Conservation (phyloP, 1,284 basidiomycete genomes). For the Heimioporus punctisporus region DNA sequence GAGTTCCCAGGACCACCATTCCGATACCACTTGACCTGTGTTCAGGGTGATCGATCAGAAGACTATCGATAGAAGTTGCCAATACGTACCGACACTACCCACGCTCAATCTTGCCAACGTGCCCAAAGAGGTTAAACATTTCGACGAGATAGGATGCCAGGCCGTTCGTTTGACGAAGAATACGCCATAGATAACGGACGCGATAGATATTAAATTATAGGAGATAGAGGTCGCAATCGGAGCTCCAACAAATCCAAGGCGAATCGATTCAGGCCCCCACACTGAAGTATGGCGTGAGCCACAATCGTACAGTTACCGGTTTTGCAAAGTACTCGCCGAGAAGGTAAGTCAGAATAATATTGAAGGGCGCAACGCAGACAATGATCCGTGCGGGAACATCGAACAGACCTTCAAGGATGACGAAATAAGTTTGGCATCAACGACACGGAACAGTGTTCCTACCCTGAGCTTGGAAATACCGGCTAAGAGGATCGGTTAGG, state of each 20-base stretch:
- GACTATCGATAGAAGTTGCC: not conserved
- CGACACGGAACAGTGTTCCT: not conserved
- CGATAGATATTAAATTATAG: slow-evolving; percentile 81
- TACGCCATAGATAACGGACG: slow-evolving; percentile 74
- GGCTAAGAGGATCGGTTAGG: slow-evolving; percentile 39
- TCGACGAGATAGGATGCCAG: slow-evolving; percentile 79
- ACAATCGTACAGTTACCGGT: not conserved
- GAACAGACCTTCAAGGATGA: slow-evolving; percentile 65
- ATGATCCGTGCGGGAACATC: slow-evolving; percentile 87
- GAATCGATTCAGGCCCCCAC: slow-evolving; percentile 79
- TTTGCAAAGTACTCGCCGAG: slow-evolving; percentile 53
- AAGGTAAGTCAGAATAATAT: slow-evolving; percentile 82
- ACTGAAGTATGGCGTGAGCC: slow-evolving; percentile 45
- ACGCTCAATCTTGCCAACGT: slow-evolving; percentile 76
- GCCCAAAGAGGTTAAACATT: slow-evolving; percentile 73
- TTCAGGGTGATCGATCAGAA: not conserved
- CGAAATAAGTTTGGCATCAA: slow-evolving; percentile 2
- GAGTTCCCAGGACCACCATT: slow-evolving; percentile 93
- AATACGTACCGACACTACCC: slow-evolving; percentile 65
- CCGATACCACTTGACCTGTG: slow-evolving; percentile 58
- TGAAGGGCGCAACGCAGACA: slow-evolving; percentile 84
- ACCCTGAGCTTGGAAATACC: slow-evolving; percentile 92
- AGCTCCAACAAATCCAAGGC: slow-evolving; percentile 93
- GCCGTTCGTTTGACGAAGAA: slow-evolving; percentile 79
- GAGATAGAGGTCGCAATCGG: slow-evolving; percentile 90